Base-by-base conservation (phyloP, 768 basidiomycete species). In the Boletus subcaerulescens region DNA sequence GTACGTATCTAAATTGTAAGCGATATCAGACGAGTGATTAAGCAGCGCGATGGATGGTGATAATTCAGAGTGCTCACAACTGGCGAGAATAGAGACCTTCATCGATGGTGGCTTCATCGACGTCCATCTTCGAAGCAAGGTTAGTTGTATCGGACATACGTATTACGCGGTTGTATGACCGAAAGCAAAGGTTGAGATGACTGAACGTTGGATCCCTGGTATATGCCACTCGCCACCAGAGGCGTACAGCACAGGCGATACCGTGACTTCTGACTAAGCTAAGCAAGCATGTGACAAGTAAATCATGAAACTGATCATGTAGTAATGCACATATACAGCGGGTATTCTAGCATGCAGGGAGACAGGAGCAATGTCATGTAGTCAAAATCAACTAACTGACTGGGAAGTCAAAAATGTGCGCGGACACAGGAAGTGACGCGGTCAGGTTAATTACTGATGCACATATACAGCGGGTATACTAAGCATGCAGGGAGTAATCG, bases 21-120 rank as follows among this genome's bases (percentile, higher is more conserved):
- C 50, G 45, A 61, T 39, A 61, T 66, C 53, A 24, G n/a, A 50
- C 55, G 29, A 57, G 58, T 24, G 54, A 61, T 71, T 44, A 43
- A 29, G 31, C 14, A 32, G 50, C 13, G 24, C 33, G 56, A 64
- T 65, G 40, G 29, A 39, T 45, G 49, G 61, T 33, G 50, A 61
- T 45, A 45, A 48, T 44, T 61, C 20, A 50, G 40, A 39, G 48
- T 50, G 73, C 91, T 80, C 72, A 93, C 89, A 96, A 76, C 77
- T 95, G 93, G 64, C 93, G 88, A 61, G 92, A 94, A 74, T 96
- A 95, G 45, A 96, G 78, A 47, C 92, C 91, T 75, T 95, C 93
- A 73, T 95, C 93, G 74, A 95, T 93, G 54, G 87, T 81, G 33
- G 86, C 79, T 72, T 92, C 91, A 71, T 93, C 90, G 60, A 92